phyloP scores from a whole-genome alignment of 2,329 filamentous ascomycete species.

The Paracamarosporium sp. region DNA sequence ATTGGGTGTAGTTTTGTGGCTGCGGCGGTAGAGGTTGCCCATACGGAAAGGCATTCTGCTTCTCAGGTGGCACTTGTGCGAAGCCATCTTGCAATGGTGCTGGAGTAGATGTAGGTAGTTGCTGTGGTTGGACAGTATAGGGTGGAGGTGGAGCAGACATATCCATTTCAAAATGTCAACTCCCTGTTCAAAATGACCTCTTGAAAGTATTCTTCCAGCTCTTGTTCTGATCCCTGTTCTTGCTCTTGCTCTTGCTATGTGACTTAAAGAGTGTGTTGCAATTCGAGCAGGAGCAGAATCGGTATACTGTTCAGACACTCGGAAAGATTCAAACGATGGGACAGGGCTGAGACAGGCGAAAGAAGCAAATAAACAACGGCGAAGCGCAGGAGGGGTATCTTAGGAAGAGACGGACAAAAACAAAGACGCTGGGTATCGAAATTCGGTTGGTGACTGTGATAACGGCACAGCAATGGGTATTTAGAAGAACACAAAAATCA shows the following conservation, averaged over 20 bases:
- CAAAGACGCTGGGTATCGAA: neutral
- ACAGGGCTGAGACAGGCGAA: neutral
- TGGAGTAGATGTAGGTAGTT: conserved; percentile 25
- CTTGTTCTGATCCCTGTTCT: no score
- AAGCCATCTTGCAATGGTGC: conserved; percentile 20
- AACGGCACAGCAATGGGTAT: no score
- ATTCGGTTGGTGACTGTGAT: neutral
- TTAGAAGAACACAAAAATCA: neutral
- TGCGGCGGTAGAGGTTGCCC: conserved; percentile 18
- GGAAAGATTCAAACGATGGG: neutral
- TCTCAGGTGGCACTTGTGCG: conserved; percentile 14
- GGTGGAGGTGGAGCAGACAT: conserved; percentile 24
- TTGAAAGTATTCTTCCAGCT: no score
- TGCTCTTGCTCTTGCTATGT: no score
- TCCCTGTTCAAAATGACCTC: neutral
- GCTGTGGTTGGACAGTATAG: conserved; percentile 24
- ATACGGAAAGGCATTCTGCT: conserved; percentile 23
- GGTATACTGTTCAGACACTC: neutral
- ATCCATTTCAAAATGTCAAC: conserved; percentile 17
- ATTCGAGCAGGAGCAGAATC: neutral
- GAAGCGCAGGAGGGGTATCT: neutral
- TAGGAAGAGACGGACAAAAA: neutral
- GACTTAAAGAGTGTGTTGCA: no score
- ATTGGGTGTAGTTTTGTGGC: conserved; percentile 15
- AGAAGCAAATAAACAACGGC: neutral